Base-by-base conservation (phyloP, 1,139 yeast genomes). In the Hyphopichia pseudoburtonii region DNA sequence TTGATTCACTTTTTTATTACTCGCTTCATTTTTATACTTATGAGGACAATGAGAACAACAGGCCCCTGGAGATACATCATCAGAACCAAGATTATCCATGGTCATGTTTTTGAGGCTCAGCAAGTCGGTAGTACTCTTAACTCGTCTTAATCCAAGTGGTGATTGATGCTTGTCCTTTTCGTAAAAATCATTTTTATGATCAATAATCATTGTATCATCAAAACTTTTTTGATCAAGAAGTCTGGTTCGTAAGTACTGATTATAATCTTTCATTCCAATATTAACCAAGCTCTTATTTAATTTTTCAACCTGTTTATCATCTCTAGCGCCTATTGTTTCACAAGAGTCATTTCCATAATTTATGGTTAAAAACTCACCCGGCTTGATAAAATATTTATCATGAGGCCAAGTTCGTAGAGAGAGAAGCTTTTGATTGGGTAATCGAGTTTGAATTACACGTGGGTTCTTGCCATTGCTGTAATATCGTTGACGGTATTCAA, bases 401-500 rank as follows among this genome's bases (percentile, higher is more conserved):
- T 48, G 51, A 5, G 66, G 64, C 35, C 45, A 50, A 1, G 66
- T 56, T 34, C 78, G 51, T 38, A 72, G 57, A 5, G 80, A 68
- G 8, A 69, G 49, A 19, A 76, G 54, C 7, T 64, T 70, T 35
- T 60, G 57, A 36, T 63, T 57, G 22, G 60, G 59, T 33, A 69
- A 59, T 42, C 64, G 66, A 12, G 67, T 48, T 16, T 70, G 69
- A 11, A 75, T 60, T 4, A 74, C 62, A 17, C 64, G 49, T 1
- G 72, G 71, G 40, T 67, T 64, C 19, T 54, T 54, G 27, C 62
- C 52, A 24, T 60, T 53, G 49, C 64, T 68, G 50, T 75, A 73
- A 57, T 67, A 71, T 47, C 62, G 62, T 36, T 68, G 73, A 35
- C 64, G 60, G 36, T 64, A 62, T 34, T 65, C 68, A 17, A 72